Evolutionary conservation across 2,329 filamentous ascomycete species (phyloP).

Genomic region (Monilinia fructigena): DNA sequence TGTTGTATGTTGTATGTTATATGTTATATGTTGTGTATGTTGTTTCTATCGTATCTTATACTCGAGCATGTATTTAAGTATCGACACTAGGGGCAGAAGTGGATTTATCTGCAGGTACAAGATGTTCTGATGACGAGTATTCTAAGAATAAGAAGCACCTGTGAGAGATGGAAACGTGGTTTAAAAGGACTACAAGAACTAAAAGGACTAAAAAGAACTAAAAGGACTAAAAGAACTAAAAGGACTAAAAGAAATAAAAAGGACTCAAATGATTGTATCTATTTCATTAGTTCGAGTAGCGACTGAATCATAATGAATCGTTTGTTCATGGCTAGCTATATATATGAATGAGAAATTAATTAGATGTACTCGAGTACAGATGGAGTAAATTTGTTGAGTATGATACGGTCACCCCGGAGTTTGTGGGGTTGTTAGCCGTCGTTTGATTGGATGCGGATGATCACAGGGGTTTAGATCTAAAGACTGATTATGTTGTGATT

Average conservation of each 20-base stretch:
- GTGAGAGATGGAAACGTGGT: conserved; percentile 14
- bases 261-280: not conserved
- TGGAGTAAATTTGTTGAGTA: conserved; percentile 1
- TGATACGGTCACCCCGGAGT: conserved; percentile 14
- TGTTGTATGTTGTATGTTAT: not conserved
- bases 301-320: not conserved
- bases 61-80: not conserved
- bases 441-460: not conserved
- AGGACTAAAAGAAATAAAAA: too few relatives aligned
- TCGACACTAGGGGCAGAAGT: conserved; percentile 4
- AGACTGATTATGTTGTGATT: not conserved
- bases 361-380: not conserved
- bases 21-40: not conserved
- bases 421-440: conserved; percentile 4
- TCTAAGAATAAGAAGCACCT: not conserved
- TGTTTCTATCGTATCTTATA: not conserved
- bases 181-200: not conserved
- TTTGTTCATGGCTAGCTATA: not conserved
- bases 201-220: not conserved
- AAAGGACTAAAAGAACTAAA: not conserved
- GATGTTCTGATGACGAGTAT: conserved; percentile 13
- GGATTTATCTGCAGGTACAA: conserved; percentile 12
- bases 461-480: too few relatives aligned
- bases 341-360: not conserved
- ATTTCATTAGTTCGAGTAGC: not conserved